Base-by-base conservation (phyloP, 352 stramenopile species). In the Phytopythium kandeliae region DNA sequence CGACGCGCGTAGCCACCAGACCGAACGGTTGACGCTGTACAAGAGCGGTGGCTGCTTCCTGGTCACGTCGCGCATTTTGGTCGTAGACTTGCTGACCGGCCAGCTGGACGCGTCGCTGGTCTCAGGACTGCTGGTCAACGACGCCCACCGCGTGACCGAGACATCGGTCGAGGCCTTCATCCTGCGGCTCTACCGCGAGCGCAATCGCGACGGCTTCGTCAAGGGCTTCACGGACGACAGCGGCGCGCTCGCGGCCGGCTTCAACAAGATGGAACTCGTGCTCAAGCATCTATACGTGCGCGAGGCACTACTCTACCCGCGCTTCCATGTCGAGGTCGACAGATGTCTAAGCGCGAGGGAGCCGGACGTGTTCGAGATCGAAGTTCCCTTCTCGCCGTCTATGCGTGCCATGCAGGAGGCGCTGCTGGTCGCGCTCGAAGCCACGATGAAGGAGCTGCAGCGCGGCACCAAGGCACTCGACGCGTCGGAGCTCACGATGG, bases 161-260 rank as follows among this genome's bases (percentile, higher is more conserved):
- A 95, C 89, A 8, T 98, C 91, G 10, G 97, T 96, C 13, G 95
- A 98, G 55, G 96, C 95, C 7, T 99, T 99, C 67, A 98, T 98
- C 60, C 63, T 99, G 24, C 71, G 95, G 19, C 80, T 99, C 30
- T 98, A 96, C 69, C 84, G 89, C 34, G 80, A 94, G 56, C 63
- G 68, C 21, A 97, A 95, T 65, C 71, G 71, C 17, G 65, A 78
- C 15, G 96, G 96, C 24, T 99, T 98, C 59, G 84, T 99, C 62
- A 99, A 98, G 71, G 96, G 84, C 3, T 98, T 99, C 68, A 96
- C 86, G 8, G 95, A 99, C 65, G 78, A 98, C 49, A 82, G 95
- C 35, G 80, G 94, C 31, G 56, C 73, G 11, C 72, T 99, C n/a
- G 66, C 94, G 0, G 68, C 69, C 0, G 95, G 95, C 2, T 99